A percentile compares a stretch with the other conserved stretches of the same genome.
Evolutionary conservation across 139 green algal species (phyloP).

Genomic region (Ostreobium quekettii): DNA sequence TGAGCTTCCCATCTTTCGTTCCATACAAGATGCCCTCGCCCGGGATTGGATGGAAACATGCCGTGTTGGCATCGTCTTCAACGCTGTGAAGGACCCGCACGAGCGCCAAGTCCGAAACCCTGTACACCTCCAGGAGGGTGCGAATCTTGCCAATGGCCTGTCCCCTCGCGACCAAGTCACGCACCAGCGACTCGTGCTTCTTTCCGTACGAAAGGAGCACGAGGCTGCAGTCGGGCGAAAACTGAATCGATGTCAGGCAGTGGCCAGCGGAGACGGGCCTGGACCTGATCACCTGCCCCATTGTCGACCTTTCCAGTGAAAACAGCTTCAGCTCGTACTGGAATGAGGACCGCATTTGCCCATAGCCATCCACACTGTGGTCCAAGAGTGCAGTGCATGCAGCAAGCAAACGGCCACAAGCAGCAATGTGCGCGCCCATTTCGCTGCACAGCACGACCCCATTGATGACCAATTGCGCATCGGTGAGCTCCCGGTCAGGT

Average conservation of each 20-base stretch:
- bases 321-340: slow-evolving; percentile 11
- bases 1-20: slow-evolving; percentile 83
- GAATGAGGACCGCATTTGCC: not conserved
- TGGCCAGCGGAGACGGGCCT: slow-evolving; percentile 76
- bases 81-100: slow-evolving; percentile 64
- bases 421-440: slow-evolving; percentile 16
- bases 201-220: slow-evolving; percentile 86
- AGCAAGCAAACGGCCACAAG: slow-evolving; percentile 13
- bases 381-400: not conserved
- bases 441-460: slow-evolving; percentile 13
- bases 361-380: not conserved
- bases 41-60: slow-evolving; percentile 63
- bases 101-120: slow-evolving; percentile 56
- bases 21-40: slow-evolving; percentile 84
- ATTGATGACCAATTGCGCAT: slow-evolving; percentile 4
- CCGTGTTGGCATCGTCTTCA: slow-evolving; percentile 89
- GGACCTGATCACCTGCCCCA: slow-evolving; percentile 45
- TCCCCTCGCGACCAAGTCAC: not conserved
- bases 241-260: slow-evolving; percentile 91
- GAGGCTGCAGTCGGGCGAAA: slow-evolving; percentile 70
- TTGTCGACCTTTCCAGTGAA: slow-evolving; percentile 6
- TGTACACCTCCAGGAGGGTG: slow-evolving; percentile 79
- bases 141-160: slow-evolving; percentile 42
- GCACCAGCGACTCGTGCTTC: slow-evolving; percentile 62
- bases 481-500: not conserved